Percentiles rank a stretch among this genome's conserved stretches.
These are phyloP conservation scores for Infundibulicybe gibba DNA, from an alignment of 768 basidiomycete genomes.

Conservation along the genomic window DNA sequence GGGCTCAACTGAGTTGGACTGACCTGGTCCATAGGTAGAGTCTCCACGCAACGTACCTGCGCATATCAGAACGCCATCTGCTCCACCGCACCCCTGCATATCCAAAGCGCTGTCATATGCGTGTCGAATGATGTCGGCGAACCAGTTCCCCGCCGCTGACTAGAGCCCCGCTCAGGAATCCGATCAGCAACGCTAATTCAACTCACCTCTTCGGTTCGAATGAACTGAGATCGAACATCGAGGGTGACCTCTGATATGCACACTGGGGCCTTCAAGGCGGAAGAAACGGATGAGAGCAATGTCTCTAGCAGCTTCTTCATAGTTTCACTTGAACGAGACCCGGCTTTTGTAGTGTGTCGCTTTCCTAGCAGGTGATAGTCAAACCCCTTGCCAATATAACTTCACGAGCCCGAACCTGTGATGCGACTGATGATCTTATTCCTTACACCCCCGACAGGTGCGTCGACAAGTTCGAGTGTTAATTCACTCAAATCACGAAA, in stretches of 20 bases:
- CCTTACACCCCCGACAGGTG: slow-evolving; percentile 61
- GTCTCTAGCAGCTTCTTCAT: slow-evolving; percentile 58
- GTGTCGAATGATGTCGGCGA: slow-evolving; percentile 80
- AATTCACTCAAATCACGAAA: slow-evolving; percentile 85
- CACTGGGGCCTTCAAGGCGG: slow-evolving; percentile 69
- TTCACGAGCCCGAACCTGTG: slow-evolving; percentile 38
- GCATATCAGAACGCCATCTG: slow-evolving; percentile 79
- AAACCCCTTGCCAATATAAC: neutral
- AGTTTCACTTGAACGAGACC: slow-evolving; percentile 47
- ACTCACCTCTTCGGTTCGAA: slow-evolving; percentile 69
- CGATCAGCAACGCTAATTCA: neutral
- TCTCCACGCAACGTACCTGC: slow-evolving; percentile 87
- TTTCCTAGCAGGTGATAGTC: slow-evolving; percentile 42
- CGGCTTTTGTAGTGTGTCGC: slow-evolving; percentile 59
- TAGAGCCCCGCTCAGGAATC: slow-evolving; percentile 19
- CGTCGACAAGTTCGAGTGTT: slow-evolving; percentile 53
- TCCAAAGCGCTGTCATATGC: slow-evolving; percentile 73
- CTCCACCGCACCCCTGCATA: slow-evolving; percentile 54
- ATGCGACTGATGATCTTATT: slow-evolving; percentile 59
- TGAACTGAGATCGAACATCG: slow-evolving; percentile 71
- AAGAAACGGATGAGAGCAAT: slow-evolving; percentile 65
- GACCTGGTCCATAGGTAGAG: slow-evolving; percentile 79
- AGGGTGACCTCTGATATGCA: slow-evolving; percentile 66
- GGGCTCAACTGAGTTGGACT: slow-evolving; percentile 1
- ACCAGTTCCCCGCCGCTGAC: slow-evolving; percentile 77